Evolutionary conservation across 2,329 filamentous ascomycete species (phyloP), one percentile per base, ranked within the genome.

Genomic region (Paraphaeosphaeria minitans): DNA sequence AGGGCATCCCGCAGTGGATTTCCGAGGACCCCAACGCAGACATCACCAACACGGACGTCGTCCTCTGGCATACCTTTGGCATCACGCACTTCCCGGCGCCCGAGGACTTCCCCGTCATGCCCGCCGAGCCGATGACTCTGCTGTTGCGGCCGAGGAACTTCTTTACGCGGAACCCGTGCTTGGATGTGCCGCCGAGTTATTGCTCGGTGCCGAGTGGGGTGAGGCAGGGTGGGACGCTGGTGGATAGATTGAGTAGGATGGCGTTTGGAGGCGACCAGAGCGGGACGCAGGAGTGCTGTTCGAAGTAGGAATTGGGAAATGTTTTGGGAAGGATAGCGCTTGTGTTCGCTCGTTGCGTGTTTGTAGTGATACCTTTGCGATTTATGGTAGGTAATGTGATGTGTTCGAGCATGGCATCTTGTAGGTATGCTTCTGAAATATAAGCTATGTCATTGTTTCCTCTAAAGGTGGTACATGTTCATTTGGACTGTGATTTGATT

Each of bases 21-120:
- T 79, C 81, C 19, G 87, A 86, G 24, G 86, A 92, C 60, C 87
- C 90, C 13, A 80, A 79, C 47, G 86, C 85, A 57, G 84, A 81
- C 27, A 87, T 96, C 65, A 90, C 90, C 56, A 90, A 97, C 80
- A 91, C 88, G 0, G 91, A 97, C 73, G 80, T 97, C 31, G 93
- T 97, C 1, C 84, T 97, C 16, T 97, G 93, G 93, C 93, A 97
- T 79, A 96, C 92, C 0, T 97, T 97, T 70, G 93, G 93, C 37
- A 83, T 97, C 37, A 94, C 90, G 0, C 93, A 97, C 75, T 94
- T 97, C 81, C 93, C 93, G 0, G 82, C 90, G 0, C 92, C 93
- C 0, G 93, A 97, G 74, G 93, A 97, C 77, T 97, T 92, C 81
- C 93, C 93, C 31, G 83, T 97, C 67, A 97, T 97, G 93, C 92